Evolutionary conservation across 805 yeast genomes (phyloP).

Genomic region (Kluyveromyces siamensis): DNA sequence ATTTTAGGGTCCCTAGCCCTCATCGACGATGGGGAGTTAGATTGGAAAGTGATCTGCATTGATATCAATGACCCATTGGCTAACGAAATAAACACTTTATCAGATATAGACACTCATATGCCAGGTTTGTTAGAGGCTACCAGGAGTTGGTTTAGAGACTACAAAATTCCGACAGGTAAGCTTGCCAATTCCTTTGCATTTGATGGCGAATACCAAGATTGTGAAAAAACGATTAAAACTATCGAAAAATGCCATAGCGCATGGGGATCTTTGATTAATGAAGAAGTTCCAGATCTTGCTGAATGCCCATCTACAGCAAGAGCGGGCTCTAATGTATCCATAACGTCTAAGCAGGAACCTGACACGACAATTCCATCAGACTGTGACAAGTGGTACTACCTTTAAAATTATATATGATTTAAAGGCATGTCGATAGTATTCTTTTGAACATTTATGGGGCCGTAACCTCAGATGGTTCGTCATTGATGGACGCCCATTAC

Average conservation of each 20-base stretch:
- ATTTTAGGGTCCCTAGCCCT: constrained; percentile 70
- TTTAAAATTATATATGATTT: constrained; percentile 1
- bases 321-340: constrained; percentile 42
- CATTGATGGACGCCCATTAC: too few species aligned
- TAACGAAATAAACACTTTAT: constrained; percentile 46
- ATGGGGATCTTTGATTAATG: constrained; percentile 52
- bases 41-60: constrained; percentile 82
- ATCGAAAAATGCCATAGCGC: constrained; percentile 57
- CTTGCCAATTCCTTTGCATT: constrained; percentile 68
- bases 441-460: too few species aligned
- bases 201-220: constrained; percentile 55
- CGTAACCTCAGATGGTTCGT: too few species aligned
- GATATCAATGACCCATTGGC: constrained; percentile 61
- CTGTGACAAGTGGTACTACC: constrained; percentile 30
- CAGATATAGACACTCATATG: constrained; percentile 57
- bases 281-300: constrained; percentile 29
- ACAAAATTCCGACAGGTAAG: constrained; percentile 78
- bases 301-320: constrained; percentile 34
- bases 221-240: constrained; percentile 48
- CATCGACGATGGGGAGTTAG: constrained; percentile 91
- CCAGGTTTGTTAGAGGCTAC: constrained; percentile 68
- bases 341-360: constrained; percentile 15
- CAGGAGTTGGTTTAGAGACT: constrained; percentile 72
- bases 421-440: too few species aligned
- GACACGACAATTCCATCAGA: constrained; percentile 34